Base-by-base conservation (phyloP, 768 basidiomycete species). In the Cubamyces sp. region DNA sequence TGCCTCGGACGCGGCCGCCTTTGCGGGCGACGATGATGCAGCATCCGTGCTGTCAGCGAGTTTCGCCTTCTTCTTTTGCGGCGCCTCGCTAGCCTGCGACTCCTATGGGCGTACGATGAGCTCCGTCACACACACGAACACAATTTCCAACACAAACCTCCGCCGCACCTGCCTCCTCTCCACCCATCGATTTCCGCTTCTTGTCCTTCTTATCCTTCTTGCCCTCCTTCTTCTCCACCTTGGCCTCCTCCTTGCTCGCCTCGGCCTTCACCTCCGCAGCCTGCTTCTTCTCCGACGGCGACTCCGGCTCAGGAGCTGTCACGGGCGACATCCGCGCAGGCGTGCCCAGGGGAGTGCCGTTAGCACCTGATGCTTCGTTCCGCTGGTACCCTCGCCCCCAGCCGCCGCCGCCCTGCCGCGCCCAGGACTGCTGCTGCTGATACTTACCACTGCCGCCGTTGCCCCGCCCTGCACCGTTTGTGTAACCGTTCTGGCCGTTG, bases 281-380 rank as follows among this genome's bases (percentile, higher is more conserved):
- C 57, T 50, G 28, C 40, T 39, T 52, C 56, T 66, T 46, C 55
- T 41, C 53, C 15, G 57, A 42, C 43, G 63, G 54, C 15, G 57
- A 45, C 54, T 60, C 28, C 21, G 69, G 40, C 39, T 54, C 62
- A 54, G 73, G 68, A 30, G 72, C 61, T n/a, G 73, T 69, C 50
- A 78, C 64, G 26, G 83, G 77, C 46, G 79, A 78, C 80, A 82
- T 82, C 69, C 81, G 80, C 40, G 62, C 67, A 8, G 87, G 84
- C 16, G 85, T 81, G 57, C 91, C 91, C 57, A 93, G 76, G 42
- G 90, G 91, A 34, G 83, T 88, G 69, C 74, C 82, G 67, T 93
- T 93, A 68, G 88, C 84, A 64, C 91, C 91, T 47, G 87, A 87
- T 52, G 61, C 71, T 52, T 66, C 59, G 45, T 65, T 64, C 30